Conservation (phyloP, 164 flowering plant genomes). For the Aristolochia fimbriata region DNA sequence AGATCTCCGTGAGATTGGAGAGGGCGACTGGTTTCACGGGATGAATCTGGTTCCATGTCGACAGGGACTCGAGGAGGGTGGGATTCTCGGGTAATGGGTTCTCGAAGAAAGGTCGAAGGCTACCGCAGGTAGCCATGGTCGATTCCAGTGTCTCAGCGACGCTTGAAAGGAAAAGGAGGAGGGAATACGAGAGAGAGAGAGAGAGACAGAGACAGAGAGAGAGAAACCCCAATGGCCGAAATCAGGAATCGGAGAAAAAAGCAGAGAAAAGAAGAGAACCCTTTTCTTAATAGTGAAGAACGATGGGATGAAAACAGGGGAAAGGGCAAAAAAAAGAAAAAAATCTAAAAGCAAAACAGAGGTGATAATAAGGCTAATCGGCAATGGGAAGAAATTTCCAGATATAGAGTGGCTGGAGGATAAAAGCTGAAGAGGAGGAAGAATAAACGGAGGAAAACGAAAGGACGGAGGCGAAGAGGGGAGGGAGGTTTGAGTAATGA, state of each 20-base stretch:
- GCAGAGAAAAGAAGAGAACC: too few species aligned
- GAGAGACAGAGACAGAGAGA: too few species aligned
- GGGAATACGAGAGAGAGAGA: neutral
- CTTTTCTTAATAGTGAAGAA: too few species aligned
- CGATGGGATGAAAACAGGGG: neutral
- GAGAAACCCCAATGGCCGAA: too few species aligned
- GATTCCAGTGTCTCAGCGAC: neutral
- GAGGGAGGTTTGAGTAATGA: neutral
- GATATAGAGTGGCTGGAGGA: neutral
- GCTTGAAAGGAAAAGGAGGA: neutral
- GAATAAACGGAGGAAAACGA: too few species aligned
- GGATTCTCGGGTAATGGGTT: constrained; percentile 47
- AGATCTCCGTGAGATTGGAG: constrained; percentile 54
- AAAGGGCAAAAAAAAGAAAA: neutral
- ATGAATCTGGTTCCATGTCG: constrained; percentile 45
- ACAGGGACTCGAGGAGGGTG: constrained; percentile 38
- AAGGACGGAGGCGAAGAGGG: neutral
- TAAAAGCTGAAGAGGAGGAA: neutral
- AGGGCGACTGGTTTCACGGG: constrained; percentile 14
- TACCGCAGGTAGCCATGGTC: constrained; percentile 60
- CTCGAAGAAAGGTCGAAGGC: constrained; percentile 58
- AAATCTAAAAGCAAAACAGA: too few species aligned
- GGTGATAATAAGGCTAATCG: neutral
- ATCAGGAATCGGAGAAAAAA: neutral
- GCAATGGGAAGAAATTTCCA: too few species aligned